Percentiles rank a stretch among this genome's conserved stretches.
Conservation (phyloP, 768 basidiomycete species). For the Russula brevipes region DNA sequence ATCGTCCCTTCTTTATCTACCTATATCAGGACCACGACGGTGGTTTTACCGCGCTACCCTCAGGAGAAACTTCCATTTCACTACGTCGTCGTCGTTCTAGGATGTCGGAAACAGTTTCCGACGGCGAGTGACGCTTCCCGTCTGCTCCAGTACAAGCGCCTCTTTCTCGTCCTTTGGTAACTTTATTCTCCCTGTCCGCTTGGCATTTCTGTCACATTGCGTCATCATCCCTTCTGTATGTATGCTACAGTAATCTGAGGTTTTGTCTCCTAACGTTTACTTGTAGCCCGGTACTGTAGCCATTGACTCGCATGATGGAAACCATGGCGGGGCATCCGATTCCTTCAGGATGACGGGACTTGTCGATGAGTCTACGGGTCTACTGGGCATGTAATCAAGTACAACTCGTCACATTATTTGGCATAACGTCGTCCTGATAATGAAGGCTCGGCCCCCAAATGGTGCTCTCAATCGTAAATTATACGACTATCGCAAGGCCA, state of each 20-base stretch:
- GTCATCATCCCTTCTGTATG: not conserved
- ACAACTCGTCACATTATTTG: not conserved
- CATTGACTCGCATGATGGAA: not conserved
- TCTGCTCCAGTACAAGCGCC: not conserved
- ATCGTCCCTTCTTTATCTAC: not conserved
- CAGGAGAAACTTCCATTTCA: conserved; percentile 7
- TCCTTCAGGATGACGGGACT: no score
- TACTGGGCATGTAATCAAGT: not conserved
- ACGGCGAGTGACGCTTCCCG: conserved; percentile 9
- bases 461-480: no score
- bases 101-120: conserved; percentile 16
- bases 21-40: conserved; percentile 17
- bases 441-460: no score
- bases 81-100: conserved; percentile 22
- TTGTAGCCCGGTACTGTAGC: not conserved
- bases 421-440: not conserved
- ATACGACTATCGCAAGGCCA: not conserved
- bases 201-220: conserved; percentile 40
- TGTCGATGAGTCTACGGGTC: not conserved
- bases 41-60: conserved; percentile 5
- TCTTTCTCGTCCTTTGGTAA: not conserved
- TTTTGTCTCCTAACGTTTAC: not conserved
- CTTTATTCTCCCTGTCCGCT: not conserved
- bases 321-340: not conserved
- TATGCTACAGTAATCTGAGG: not conserved